Percentiles rank a stretch among this genome's conserved stretches.
Evolutionary conservation across 1,284 basidiomycete genomes (phyloP).

Genomic region (Pyrrhoderma lamaoense): DNA sequence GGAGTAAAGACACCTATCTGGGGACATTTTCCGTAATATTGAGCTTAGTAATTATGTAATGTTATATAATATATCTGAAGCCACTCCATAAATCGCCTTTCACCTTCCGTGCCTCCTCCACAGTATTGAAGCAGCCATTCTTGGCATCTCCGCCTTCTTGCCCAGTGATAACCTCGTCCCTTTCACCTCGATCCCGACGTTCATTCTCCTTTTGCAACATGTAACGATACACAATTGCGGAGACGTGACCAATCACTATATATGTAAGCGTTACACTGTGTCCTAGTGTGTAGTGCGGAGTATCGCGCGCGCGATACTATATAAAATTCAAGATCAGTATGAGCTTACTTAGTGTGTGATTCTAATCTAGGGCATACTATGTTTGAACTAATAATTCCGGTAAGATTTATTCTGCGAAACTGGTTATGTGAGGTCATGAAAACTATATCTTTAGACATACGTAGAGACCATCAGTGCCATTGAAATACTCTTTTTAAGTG

Average conservation of each 20-base stretch:
- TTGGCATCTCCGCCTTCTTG: slow-evolving; percentile 3
- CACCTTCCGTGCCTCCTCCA: slow-evolving; percentile 45
- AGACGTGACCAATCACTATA: slow-evolving; percentile 39
- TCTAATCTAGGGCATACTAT: slow-evolving; percentile 29
- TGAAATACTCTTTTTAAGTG: slow-evolving; percentile 68
- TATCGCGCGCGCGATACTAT: slow-evolving; percentile 31
- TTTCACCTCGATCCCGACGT: slow-evolving; percentile 37
- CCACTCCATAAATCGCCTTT: slow-evolving; percentile 58
- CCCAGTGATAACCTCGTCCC: slow-evolving; percentile 38
- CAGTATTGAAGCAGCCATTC: slow-evolving; percentile 35
- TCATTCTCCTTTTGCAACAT: slow-evolving; percentile 37
- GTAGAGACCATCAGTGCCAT: slow-evolving; percentile 58
- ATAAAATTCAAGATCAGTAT: background rate
- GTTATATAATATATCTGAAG: slow-evolving; percentile 39
- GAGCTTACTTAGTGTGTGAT: slow-evolving; percentile 18
- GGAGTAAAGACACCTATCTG: too few relatives aligned
- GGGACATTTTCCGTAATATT: too few relatives aligned
- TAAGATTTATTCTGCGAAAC: slow-evolving; percentile 33
- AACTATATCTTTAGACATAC: too few relatives aligned
- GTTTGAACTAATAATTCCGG: slow-evolving; percentile 40
- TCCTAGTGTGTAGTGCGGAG: slow-evolving; percentile 43
- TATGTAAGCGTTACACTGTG: slow-evolving; percentile 45
- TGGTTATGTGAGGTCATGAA: background rate
- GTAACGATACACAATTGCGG: slow-evolving; percentile 31
- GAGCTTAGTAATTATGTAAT: too few relatives aligned